Evolutionary conservation across 2,329 filamentous ascomycete species (phyloP), one percentile per base, ranked within the genome.

Genomic region (Apiospora aurea): DNA sequence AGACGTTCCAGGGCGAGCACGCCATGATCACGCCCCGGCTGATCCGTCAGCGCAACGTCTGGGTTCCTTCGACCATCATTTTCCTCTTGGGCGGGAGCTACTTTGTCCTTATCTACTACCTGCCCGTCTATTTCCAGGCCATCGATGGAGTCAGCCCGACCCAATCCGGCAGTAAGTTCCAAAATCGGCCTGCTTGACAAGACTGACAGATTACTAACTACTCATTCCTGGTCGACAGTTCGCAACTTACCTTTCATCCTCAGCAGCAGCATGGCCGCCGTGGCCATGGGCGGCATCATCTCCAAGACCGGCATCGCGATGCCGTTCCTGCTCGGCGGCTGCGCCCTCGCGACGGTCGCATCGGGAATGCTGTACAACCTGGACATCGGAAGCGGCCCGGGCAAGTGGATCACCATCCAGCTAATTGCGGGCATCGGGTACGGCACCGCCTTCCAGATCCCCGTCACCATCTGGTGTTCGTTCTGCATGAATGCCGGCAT

Each of bases 61-160:
- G 53, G 34, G n/a, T 64, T 14, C 69, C 44, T 26, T 43, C 68
- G 18, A 16, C 16, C 18, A 53, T 47, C 29, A 46, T 51, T 26
- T 72, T 72, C 57, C 43, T 64, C 38, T 44, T 67, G 5, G 64
- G 44, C 21, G 67, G 67, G 7, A 69, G 49, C 26, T 51, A 69
- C 51, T 47, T 75, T 18, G 44, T 73, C 21, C 18, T 64, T 5
- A 51, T 67, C 11, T 77, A 73, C 71, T 76, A 75, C 67, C 69
- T 77, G 21, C 76, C 74, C 13, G 72, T 76, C 38, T 77, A 74
- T 66, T 77, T 77, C 64, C 76, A 77, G 67, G 67, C 71, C 26
- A 71, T 76, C 18, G 64, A 71, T 38, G 74, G 71, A 7, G 71
- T 68, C 34, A 69, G 61, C 16, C 72, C 75, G 2, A 61, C 73